A percentile compares a stretch with the other conserved stretches of the same genome.
Conservation (phyloP, 768 basidiomycete species). For the Tylopilus rubrobrunneus region DNA sequence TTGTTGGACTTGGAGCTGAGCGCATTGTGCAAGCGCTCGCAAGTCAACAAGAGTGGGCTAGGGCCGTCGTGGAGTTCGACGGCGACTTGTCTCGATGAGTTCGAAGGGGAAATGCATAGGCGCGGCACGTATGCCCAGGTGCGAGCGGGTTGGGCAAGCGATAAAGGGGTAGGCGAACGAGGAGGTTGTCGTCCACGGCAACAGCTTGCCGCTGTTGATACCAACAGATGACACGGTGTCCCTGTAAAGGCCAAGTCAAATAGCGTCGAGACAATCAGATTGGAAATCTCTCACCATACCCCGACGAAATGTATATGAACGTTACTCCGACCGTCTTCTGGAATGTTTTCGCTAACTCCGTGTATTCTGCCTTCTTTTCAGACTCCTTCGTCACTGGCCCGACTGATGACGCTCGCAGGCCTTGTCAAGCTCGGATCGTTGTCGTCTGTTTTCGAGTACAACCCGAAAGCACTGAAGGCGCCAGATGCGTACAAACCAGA, state of each 20-base stretch:
- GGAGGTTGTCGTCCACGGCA: constrained; percentile 32
- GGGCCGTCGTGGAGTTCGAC: constrained; percentile 35
- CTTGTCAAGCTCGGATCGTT: constrained; percentile 8
- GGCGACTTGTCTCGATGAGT: constrained; percentile 49
- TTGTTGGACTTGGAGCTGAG: constrained; percentile 28
- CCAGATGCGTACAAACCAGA: neutral
- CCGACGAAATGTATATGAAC: constrained; percentile 44
- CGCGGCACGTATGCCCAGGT: too few relatives aligned
- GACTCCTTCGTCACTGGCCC: constrained; percentile 5
- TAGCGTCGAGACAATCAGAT: neutral
- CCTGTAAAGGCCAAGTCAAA: constrained; percentile 26
- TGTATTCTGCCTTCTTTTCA: constrained; percentile 13
- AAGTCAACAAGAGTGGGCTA: constrained; percentile 44
- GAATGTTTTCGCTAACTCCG: constrained; percentile 28
- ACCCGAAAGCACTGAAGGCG: constrained; percentile 31
- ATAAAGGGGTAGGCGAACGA: too few relatives aligned
- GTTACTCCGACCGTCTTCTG: constrained; percentile 28
- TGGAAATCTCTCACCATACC: constrained; percentile 33
- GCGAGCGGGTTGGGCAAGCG: too few relatives aligned
- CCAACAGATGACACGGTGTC: constrained; percentile 48
- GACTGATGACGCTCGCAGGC: constrained; percentile 11
- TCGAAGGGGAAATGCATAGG: constrained; percentile 48
- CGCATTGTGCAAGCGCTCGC: constrained; percentile 33
- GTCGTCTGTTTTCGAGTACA: constrained; percentile 30
- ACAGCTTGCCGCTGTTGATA: constrained; percentile 24